These are phyloP conservation scores for Camellia sinensis DNA, from an alignment of 148 eudicot genomes.

Conservation along the genomic window DNA sequence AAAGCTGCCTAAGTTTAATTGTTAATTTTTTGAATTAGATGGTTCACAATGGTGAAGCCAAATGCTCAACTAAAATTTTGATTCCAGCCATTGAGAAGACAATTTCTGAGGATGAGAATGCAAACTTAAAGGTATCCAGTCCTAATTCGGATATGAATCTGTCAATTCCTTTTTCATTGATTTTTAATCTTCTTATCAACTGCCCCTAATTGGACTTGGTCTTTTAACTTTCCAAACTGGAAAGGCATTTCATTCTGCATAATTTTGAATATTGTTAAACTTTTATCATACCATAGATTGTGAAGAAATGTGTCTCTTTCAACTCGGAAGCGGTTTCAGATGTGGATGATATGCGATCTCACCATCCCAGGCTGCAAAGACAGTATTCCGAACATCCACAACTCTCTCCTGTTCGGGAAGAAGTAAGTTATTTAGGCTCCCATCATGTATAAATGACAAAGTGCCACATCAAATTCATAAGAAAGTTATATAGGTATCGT, in stretches of 20 bases:
- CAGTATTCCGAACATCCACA: conserved; percentile 17
- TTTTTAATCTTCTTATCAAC: background rate
- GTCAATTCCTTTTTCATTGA: conserved; percentile 9
- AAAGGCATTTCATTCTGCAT: background rate
- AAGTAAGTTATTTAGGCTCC: conserved; percentile 32
- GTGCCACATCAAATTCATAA: background rate
- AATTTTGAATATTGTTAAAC: background rate
- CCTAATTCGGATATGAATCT: background rate
- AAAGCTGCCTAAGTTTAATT: background rate
- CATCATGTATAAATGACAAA: background rate
- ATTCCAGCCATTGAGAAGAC: conserved; percentile 54
- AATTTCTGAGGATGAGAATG: conserved; percentile 48
- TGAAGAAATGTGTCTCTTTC: conserved; percentile 27
- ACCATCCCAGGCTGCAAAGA: background rate
- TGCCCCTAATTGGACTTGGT: background rate
- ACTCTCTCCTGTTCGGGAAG: conserved; percentile 26
- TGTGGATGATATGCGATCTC: conserved; percentile 3
- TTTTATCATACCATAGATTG: conserved; percentile 9
- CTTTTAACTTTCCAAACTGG: background rate
- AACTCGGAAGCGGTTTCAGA: conserved; percentile 5
- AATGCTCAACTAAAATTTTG: conserved; percentile 46
- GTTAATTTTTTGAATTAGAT: conserved; percentile 40
- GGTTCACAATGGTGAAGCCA: conserved; percentile 83
- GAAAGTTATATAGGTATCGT: background rate
- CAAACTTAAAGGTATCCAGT: conserved; percentile 29